Evolutionary conservation across 257 asterid species (phyloP).

Genomic region (Cinchona pubescens): DNA sequence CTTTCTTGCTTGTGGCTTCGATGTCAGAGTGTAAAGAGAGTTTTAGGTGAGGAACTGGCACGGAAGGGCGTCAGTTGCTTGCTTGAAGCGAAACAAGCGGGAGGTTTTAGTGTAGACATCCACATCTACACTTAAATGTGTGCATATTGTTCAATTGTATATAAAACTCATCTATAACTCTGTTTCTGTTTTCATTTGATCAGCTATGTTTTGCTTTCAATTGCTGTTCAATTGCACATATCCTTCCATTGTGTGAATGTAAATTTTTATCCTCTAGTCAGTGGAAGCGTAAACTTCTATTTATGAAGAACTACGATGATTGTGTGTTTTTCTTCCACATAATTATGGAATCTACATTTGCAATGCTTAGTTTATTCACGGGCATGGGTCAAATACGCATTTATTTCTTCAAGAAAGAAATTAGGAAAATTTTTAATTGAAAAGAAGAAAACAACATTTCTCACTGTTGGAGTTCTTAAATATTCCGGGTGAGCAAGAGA

Average conservation of each 20-base stretch:
- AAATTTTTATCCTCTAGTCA: neutral
- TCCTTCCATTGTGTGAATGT: neutral
- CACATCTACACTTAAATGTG: slow-evolving; percentile 33
- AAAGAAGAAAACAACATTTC: neutral
- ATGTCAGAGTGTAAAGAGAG: slow-evolving; percentile 29
- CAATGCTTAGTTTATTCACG: no score
- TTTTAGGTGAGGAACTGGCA: slow-evolving; percentile 22
- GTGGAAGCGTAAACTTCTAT: neutral
- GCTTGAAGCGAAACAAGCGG: slow-evolving; percentile 25
- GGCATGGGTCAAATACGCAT: no score
- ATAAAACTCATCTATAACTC: neutral
- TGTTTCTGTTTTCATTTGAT: neutral
- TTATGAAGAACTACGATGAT: neutral
- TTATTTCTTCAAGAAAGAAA: neutral
- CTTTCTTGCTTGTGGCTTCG: slow-evolving; percentile 51
- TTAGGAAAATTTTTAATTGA: neutral
- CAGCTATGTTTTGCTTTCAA: neutral
- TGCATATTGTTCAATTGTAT: slow-evolving; percentile 8
- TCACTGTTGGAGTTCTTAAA: no score
- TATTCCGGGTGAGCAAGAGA: no score
- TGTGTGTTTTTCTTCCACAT: neutral
- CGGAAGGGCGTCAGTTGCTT: slow-evolving; percentile 21
- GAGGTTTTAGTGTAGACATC: slow-evolving; percentile 39
- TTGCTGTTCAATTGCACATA: neutral
- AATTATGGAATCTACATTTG: no score